Evolutionary conservation across 2,329 filamentous ascomycete species (phyloP).

Genomic region (Aspergillus viridinutans): DNA sequence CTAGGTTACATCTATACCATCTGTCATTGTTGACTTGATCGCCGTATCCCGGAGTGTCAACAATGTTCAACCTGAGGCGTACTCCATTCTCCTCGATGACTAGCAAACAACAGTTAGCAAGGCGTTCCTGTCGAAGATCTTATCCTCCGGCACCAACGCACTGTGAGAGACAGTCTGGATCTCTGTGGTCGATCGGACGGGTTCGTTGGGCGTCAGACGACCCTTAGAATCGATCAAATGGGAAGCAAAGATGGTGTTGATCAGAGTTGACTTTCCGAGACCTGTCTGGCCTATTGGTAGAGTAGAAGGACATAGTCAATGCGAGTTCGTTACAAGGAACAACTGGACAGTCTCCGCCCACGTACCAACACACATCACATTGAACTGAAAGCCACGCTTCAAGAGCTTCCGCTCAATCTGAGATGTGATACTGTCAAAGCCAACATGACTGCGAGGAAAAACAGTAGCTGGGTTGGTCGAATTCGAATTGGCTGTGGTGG

Average conservation of each 20-base stretch:
- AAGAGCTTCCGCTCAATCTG: constrained; percentile 99
- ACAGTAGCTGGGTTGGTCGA: constrained; percentile 46
- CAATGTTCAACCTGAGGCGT: constrained; percentile 94
- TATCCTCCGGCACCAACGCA: constrained; percentile 29
- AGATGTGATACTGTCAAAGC: constrained; percentile 99
- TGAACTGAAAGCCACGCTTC: constrained; percentile 99
- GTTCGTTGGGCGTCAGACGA: constrained; percentile 85
- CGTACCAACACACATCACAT: constrained; percentile 98
- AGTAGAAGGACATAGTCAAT: constrained; percentile 30
- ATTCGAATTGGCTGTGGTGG: constrained; percentile 59
- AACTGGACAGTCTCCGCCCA: constrained; percentile 24
- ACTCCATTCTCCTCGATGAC: constrained; percentile 99
- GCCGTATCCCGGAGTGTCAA: constrained; percentile 96
- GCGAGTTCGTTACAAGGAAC: background rate
- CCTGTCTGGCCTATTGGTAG: constrained; percentile 83
- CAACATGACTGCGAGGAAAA: constrained; percentile 96
- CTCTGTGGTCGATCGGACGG: constrained; percentile 91
- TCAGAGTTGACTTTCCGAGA: constrained; percentile 96
- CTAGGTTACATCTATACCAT: constrained; percentile 52
- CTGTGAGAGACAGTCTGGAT: constrained; percentile 95
- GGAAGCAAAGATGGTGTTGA: constrained; percentile 99
- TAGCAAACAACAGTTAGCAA: constrained; percentile 26
- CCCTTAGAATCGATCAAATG: constrained; percentile 99
- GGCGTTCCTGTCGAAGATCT: background rate
- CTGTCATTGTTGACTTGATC: constrained; percentile 99